Percentiles rank a stretch among this genome's conserved stretches.
Conservation (phyloP, 2,329 filamentous ascomycete species). For the Diplocarpon mali region DNA sequence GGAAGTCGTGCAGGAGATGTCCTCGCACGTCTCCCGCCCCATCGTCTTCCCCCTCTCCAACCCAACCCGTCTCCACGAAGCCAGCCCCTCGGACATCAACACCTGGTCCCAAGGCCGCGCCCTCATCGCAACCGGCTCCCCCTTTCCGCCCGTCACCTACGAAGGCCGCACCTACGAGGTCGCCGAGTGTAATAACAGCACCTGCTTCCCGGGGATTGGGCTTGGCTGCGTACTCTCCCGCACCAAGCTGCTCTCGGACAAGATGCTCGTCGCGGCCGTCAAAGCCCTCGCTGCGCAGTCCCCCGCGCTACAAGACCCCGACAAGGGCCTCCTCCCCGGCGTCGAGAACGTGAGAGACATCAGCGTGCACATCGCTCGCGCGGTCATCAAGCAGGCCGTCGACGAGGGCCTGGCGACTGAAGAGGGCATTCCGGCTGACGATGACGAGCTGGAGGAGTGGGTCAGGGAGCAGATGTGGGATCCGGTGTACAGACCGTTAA, state of each 20-base stretch:
- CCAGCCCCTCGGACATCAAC: conserved; percentile 63
- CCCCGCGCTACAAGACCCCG: conserved; percentile 53
- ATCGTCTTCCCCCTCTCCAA: conserved; percentile 76
- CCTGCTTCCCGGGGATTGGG: conserved; percentile 77
- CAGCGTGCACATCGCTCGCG: conserved; percentile 65
- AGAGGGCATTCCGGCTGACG: conserved; percentile 47
- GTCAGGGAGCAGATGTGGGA: conserved; percentile 74
- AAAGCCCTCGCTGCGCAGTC: conserved; percentile 60
- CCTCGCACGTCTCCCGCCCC: conserved; percentile 58
- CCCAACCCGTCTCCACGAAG: conserved; percentile 75
- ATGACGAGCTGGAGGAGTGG: conserved; percentile 38
- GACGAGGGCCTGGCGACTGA: conserved; percentile 57
- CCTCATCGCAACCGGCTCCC: conserved; percentile 73
- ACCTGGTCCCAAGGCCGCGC: conserved; percentile 69
- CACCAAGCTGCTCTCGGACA: conserved; percentile 55
- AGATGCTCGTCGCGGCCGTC: conserved; percentile 73
- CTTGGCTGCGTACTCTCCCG: conserved; percentile 66
- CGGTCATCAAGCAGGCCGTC: conserved; percentile 61
- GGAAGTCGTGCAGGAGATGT: conserved; percentile 65
- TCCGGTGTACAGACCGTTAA: conserved; percentile 54
- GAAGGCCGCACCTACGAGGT: conserved; percentile 37
- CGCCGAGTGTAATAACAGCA: conserved; percentile 83
- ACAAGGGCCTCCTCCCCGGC: conserved; percentile 61
- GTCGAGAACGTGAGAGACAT: conserved; percentile 64
- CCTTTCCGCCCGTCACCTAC: conserved; percentile 64